Base-by-base conservation (phyloP, 176 grass and related monocot genomes). In the Musa schizocarpa region DNA sequence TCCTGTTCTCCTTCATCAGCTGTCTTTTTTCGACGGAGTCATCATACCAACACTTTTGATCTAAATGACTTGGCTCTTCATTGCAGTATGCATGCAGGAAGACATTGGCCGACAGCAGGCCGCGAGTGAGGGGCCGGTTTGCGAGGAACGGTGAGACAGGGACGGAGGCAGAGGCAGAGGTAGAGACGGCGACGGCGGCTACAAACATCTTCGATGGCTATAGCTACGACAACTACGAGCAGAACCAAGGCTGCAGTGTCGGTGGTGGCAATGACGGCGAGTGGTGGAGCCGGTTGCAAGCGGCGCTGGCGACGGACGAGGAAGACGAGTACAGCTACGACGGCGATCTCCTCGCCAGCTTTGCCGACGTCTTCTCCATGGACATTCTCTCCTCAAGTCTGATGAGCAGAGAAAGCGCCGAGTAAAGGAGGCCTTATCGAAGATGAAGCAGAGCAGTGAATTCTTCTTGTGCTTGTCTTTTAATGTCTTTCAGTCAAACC, bases 341-440 rank as follows among this genome's bases (percentile, higher is more conserved):
- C 16, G 87, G 84, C 0, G 89, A 90, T 69, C 57, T 92, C 14
- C 92, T 87, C 85, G 83, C 85, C 49, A 87, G 81, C 51, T 84
- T 96, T n/a, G 76, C 78, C 50, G 90, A 92, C 82, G 76, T 86
- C 70, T 11, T 54, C 50, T 52, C 70, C 50, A 52, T 52, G 50
- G 53, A 72, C 17, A 50, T 72, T 54, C 70, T 54, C 48, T 54
- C 50, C 21, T 72, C 11, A 65, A 43, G 34, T 43, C 34, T 6
- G 34, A 43, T 43, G 34, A 5, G 34, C 29, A 34, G 29, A 34
- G 29, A 34, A 34, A 34, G 2, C 29, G 27, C 27, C 27, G 4
- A 34, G 29, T 5, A 34, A 34, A 34, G 0, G 29, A 34, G 3
- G 3, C 3, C 27, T 29, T 29, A 34, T 34, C 29, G 3, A 3